These are phyloP conservation scores for Cryptococcus sp. DNA, from an alignment of 1,284 basidiomycete species.

Conservation along the genomic window DNA sequence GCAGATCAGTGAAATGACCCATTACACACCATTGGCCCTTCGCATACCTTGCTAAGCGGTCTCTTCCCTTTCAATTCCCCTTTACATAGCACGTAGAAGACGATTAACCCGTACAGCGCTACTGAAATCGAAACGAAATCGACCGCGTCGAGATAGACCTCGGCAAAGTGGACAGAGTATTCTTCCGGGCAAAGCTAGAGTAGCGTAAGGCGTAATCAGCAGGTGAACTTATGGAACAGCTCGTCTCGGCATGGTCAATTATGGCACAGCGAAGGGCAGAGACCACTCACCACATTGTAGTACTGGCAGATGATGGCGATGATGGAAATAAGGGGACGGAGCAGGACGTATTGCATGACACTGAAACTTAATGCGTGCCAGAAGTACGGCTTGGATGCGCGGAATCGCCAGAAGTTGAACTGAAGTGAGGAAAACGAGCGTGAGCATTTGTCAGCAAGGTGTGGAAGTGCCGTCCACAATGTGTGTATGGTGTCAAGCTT, in stretches of 20 bases:
- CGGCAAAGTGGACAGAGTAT: constrained; percentile 66
- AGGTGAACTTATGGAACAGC: neutral
- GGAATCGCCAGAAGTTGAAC: constrained; percentile 57
- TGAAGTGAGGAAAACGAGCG: constrained; percentile 67
- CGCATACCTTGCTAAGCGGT: constrained; percentile 70
- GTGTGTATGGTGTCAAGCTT: neutral
- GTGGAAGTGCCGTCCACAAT: neutral
- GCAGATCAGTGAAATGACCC: neutral
- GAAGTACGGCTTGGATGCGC: constrained; percentile 84
- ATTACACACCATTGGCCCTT: no score
- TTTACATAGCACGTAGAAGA: constrained; percentile 78
- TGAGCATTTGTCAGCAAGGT: neutral
- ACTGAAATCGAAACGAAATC: constrained; percentile 77
- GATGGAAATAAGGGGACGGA: constrained; percentile 70
- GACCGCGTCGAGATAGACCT: constrained; percentile 68
- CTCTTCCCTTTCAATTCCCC: constrained; percentile 72
- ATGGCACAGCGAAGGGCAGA: constrained; percentile 3
- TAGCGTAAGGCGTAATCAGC: neutral
- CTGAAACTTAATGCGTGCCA: constrained; percentile 77
- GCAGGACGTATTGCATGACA: constrained; percentile 70
- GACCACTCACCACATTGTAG: constrained; percentile 64
- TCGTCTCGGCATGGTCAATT: neutral
- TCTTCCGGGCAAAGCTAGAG: constrained; percentile 48
- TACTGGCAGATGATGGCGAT: constrained; percentile 73
- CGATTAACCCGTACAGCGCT: constrained; percentile 73